Evolutionary conservation across 164 flowering plant species (phyloP), one percentile per base, ranked within the genome.

Genomic region (Annona cherimola): DNA sequence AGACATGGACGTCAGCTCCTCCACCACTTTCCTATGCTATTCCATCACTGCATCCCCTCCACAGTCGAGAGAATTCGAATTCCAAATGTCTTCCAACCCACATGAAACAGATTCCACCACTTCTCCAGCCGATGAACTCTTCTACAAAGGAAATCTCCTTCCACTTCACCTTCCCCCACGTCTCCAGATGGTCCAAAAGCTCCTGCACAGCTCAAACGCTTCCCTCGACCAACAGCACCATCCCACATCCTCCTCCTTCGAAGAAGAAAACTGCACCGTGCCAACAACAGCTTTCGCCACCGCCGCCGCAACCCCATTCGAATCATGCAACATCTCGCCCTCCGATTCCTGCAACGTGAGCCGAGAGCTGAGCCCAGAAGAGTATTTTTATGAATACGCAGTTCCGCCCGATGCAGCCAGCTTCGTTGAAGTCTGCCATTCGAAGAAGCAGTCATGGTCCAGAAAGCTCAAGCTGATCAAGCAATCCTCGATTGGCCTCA

Each of bases 151-250:
- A 9, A 89, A 90, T 18, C 93, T 94, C 64, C 88, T 94, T 2
- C 97, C 94, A 67, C 98, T 94, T 55, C 92, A 90, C 72, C 93
- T 88, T 74, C 96, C 94, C 26, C 97, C 91, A 7, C 84, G 95
- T 19, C 60, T 89, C 42, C 91, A 85, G 76, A 91, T 93, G 98
- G 88, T 90, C 55, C 83, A 85, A 67, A 84, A 82, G 5, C 92
- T 89, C 73, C 81, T 86, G 67, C 80, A 78, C n/a, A 77, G 46
- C 78, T 65, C 84, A 66, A 69, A 63, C 79, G 69, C 76, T 42
- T 1, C 44, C 16, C 61, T 45, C 63, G 75, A 68, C 45, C 63
- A 71, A 63, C 9, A 40, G 50, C 42, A 77, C 35, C 35, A 26
- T 26, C 35, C 35, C 35, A 26, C 73, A 69, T 65, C 73, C 54